Base-by-base conservation (phyloP, 225 moss, liverwort and hornwort species). In the Marchantia paleacea region DNA sequence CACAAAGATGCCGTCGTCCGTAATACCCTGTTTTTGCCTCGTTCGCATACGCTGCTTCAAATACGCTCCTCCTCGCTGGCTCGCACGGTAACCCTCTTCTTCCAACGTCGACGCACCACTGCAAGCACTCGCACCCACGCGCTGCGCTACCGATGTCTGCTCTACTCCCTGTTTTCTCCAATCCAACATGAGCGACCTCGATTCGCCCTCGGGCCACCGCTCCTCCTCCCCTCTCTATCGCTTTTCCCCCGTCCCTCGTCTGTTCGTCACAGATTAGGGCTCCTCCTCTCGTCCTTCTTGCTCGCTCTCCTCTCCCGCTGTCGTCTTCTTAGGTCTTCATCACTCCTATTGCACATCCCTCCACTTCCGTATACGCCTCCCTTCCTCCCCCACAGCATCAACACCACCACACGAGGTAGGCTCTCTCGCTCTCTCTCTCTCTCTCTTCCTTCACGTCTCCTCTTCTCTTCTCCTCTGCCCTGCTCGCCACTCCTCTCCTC, bases 161-260 rank as follows among this genome's bases (percentile, higher is more conserved):
- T 85, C 85, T 85, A 81, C 88, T 85, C 75, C 68, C 81, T 78
- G 80, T 75, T 83, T 67, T 81, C 88, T 88, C 83, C 88, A 88
- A 79, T 83, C 88, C 77, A 85, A 85, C 88, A 88, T 88, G 85
- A 87, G 87, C 84, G 80, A 87, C 82, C 80, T 71, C 80, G 80
- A 80, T 77, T 82, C 82, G 74, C 80, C 81, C 78, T 76, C 57
- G 51, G 63, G 70, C 80, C 76, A 65, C 54, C 55, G 58, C 68
- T 64, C 62, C 55, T 54, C 77, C 77, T 68, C 77, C 39, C 57
- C 73, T 62, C 30, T 63, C 64, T 50, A 13, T 28, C 53, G 16
- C 1, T 55, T n/a, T 74, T n/a, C n/a, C 57, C 20, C 24, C 61
- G 9, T 54, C 30, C 18, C 55, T 28, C 78, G 73, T 65, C 82